Evolutionary conservation across 179 eudicot species (phyloP).

Genomic region (Beta corolliflora): DNA sequence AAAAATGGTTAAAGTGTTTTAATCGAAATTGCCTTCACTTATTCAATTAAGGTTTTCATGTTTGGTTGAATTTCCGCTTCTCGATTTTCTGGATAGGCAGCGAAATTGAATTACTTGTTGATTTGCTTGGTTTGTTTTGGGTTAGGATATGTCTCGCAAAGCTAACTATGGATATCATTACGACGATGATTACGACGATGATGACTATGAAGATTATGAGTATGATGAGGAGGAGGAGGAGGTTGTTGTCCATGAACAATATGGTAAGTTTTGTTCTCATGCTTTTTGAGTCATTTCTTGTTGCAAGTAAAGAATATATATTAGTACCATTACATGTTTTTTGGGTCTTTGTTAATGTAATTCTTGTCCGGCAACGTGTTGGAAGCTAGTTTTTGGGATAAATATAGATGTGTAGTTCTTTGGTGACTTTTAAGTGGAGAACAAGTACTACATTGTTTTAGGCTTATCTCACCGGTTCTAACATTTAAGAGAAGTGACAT

Average conservation of each 20-base stretch:
- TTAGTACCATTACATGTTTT: too few species aligned
- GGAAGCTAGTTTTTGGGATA: background rate
- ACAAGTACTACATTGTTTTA: background rate
- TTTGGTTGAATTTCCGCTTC: too few species aligned
- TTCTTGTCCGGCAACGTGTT: background rate
- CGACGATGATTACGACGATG: constrained; percentile 59
- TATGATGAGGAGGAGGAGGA: constrained; percentile 33
- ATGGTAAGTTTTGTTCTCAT: background rate
- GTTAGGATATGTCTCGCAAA: constrained; percentile 64
- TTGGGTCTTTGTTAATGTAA: background rate
- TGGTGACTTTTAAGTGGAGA: background rate
- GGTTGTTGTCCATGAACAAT: background rate
- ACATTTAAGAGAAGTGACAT: background rate
- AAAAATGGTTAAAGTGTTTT: too few species aligned
- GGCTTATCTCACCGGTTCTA: background rate
- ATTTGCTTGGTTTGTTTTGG: too few species aligned
- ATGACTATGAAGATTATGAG: constrained; percentile 52
- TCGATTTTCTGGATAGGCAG: too few species aligned
- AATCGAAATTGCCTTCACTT: too few species aligned
- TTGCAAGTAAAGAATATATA: too few species aligned
- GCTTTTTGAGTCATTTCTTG: background rate
- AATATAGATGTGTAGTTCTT: background rate
- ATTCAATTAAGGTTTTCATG: too few species aligned
- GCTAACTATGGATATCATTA: constrained; percentile 52
- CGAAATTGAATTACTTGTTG: too few species aligned